Evolutionary conservation across 1,284 basidiomycete genomes (phyloP), one percentile per base, ranked within the genome.

Genomic region (Ganoderma multipileum): DNA sequence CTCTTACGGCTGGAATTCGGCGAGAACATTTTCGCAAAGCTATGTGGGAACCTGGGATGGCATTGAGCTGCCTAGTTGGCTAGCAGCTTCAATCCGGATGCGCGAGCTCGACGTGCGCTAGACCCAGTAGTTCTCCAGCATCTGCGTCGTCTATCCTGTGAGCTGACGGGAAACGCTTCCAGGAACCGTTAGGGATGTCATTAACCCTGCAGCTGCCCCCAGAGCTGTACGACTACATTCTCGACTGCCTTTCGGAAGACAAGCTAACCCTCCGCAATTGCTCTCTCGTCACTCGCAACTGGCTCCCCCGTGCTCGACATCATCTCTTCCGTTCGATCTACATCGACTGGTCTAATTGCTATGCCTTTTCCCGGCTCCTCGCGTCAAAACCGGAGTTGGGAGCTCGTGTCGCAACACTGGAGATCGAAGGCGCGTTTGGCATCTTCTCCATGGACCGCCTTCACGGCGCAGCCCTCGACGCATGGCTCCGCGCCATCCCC

Each of bases 381-480:
- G 55, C 61, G 2, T 38, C 67, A 50, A 67, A 57, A 38, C 68
- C 68, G 2, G 20, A 36, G 4, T 61, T 72, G 42, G 68, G 65
- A 3, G 36, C 47, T 16, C 60, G 68, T 41, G 60, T 72, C 23
- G 62, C 41, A 28, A 72, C 69, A 12, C 52, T 72, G 18, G 71
- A 72, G 63, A 72, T 72, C n/a, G 71, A 72, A 33, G 69, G 71
- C 54, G 71, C 69, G 1, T 69, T 72, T 60, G 71, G 71, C 55
- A 71, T 72, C 33, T 72, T 72, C 55, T 71, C 71, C 63, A 67
- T 71, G 65, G 71, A 72, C 66, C 71, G 71, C 44, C 66, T 72
- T 16, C 71, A 72, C 44, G 69, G 68, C n/a, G 67, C 66, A 33
- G 70, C 71, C 14, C 71, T 72, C 61, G 71, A 72, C 23, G 66